These are phyloP conservation scores for Metschnikowia drakensbergensis DNA, from an alignment of 805 yeast species.

Conservation along the genomic window DNA sequence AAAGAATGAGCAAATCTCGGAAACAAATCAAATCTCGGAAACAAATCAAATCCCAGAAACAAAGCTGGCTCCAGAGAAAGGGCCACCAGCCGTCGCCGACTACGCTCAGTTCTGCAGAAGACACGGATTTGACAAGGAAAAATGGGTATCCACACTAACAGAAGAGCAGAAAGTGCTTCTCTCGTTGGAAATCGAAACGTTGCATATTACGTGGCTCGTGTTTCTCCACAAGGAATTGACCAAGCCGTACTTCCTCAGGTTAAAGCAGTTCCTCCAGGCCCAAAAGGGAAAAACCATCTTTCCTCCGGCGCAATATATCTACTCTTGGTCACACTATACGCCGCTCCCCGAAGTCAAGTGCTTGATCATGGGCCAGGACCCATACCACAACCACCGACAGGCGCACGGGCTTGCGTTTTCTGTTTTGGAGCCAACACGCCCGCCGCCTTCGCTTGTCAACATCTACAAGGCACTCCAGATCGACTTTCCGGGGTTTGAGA, in stretches of 20 bases:
- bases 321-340: conserved; percentile 88
- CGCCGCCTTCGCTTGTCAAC: conserved; percentile 81
- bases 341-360: conserved; percentile 73
- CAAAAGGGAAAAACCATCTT: conserved; percentile 51
- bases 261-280: conserved; percentile 66
- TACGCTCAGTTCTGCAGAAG: conserved; percentile 8
- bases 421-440: conserved; percentile 73
- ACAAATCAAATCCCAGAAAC: background rate
- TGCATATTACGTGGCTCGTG: conserved; percentile 78
- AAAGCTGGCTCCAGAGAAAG: background rate
- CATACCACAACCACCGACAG: conserved; percentile 87
- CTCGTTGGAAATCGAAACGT: conserved; percentile 60
- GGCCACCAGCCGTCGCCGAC: background rate
- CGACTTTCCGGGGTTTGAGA: conserved; percentile 63
- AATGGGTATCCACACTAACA: conserved; percentile 49
- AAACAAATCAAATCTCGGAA: background rate
- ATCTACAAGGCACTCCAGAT: conserved; percentile 73
- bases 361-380: conserved; percentile 90
- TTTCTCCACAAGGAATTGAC: conserved; percentile 66
- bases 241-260: conserved; percentile 75
- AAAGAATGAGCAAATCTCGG: background rate
- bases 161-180: conserved; percentile 51
- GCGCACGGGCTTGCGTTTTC: conserved; percentile 97
- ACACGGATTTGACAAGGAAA: conserved; percentile 44
- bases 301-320: conserved; percentile 74